Evolutionary conservation across 1,139 yeast genomes (phyloP).

Genomic region (Taphrina communis): DNA sequence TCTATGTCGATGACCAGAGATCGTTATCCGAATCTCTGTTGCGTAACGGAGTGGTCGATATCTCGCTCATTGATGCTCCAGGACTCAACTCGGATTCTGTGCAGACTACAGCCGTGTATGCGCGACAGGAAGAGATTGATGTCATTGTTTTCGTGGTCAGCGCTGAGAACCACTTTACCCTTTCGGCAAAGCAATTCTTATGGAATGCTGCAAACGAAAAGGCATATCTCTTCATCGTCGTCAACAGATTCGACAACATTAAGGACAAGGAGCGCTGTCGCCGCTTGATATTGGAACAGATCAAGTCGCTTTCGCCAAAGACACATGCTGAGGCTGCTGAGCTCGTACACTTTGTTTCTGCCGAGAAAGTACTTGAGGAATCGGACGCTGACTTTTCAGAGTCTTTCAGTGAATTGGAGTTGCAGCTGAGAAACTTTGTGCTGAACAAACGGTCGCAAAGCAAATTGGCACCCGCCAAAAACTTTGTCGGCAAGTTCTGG

Average conservation of each 20-base stretch:
- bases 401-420: constrained; percentile 77
- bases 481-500: constrained; percentile 71
- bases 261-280: constrained; percentile 79
- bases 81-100: constrained; percentile 92
- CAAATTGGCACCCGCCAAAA: constrained; percentile 90
- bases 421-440: constrained; percentile 81
- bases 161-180: constrained; percentile 93
- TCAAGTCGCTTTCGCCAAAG: constrained; percentile 86
- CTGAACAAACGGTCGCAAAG: constrained; percentile 88
- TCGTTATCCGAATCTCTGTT: constrained; percentile 72
- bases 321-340: constrained; percentile 84
- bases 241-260: constrained; percentile 87
- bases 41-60: constrained; percentile 89
- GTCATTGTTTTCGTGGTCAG: constrained; percentile 93
- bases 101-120: constrained; percentile 92
- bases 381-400: constrained; percentile 47
- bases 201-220: constrained; percentile 90
- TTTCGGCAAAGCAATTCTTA: constrained; percentile 92
- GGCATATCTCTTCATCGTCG: constrained; percentile 89
- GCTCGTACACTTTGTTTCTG: constrained; percentile 91
- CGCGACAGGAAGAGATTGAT: constrained; percentile 97
- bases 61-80: constrained; percentile 93
- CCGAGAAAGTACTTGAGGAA: constrained; percentile 51
- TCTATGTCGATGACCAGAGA: constrained; percentile 78
- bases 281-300: constrained; percentile 78